Evolutionary conservation across 1,139 yeast species (phyloP), one percentile per base, ranked within the genome.

Genomic region (Entelexis paramagnoliae): DNA sequence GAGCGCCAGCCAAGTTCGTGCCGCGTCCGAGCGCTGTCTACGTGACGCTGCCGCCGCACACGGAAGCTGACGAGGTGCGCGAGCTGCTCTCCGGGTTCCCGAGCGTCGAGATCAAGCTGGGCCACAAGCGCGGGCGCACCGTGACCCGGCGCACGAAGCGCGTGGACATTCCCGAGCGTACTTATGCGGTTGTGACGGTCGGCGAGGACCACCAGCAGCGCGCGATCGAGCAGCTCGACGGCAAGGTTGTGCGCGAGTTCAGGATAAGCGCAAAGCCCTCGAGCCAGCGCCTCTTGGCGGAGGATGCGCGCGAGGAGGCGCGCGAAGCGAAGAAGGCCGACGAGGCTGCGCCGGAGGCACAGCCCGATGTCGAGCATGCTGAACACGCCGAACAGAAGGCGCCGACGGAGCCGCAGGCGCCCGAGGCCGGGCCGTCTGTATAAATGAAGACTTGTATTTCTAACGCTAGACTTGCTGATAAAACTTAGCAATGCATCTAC

Each of bases 131-230:
- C 45, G 30, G 36, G 42, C 50, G 53, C 34, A 24, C 41, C 22
- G 33, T 41, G 36, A 29, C 17, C 46, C 30, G 41, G 24, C 22
- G 30, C 32, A 14, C 33, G 22, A 43, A 38, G 29, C 46, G 48
- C 16, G 35, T 33, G 16, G 42, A 49, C 24, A 30, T 50, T 13
- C 52, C 57, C 7, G 48, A 51, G 29, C 52, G 59, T 28, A 51
- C 61, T 14, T 75, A 78, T 52, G 85, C 81, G 1, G 70, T 81
- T 59, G 76, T 80, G 40, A 75, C 74, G 26, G 68, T 81, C 52
- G 71, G 73, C 30, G 68, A 70, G 13, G 72, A 66, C 20, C 66
- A 66, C 17, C 73, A 79, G 51, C 59, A 65, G 41, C 68, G 69
- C 41, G 76, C 81, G 1, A 66, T 79, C 53, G 71, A 65, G 19